Conservation (phyloP, 176 grass and related monocot species). For the Aegilops umbellulata region DNA sequence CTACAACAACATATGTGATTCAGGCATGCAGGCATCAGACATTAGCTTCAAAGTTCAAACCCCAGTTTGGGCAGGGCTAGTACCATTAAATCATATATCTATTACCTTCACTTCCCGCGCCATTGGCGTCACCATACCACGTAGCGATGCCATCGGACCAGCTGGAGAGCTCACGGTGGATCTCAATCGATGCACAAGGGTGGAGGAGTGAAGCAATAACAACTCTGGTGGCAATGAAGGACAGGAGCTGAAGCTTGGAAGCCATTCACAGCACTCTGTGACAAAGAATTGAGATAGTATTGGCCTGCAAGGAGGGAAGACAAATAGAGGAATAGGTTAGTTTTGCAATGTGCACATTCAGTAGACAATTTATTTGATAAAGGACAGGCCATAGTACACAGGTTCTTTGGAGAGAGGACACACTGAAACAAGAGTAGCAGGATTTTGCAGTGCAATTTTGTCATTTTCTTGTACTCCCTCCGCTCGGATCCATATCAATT, state of each 20-base stretch:
- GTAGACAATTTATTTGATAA: background rate
- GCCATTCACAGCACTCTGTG: constrained; percentile 35
- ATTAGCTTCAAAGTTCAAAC: background rate
- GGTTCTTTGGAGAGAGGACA: background rate
- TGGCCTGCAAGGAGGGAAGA: background rate
- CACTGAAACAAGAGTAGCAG: background rate
- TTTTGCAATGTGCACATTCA: background rate
- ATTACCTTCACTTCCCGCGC: constrained; percentile 76
- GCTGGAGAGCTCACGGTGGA: constrained; percentile 40
- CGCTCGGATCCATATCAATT: too few species aligned
- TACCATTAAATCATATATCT: background rate
- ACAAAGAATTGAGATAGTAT: constrained; percentile 7
- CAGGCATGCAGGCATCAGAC: background rate
- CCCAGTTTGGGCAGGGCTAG: background rate
- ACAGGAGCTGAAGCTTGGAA: constrained; percentile 27
- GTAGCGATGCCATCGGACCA: constrained; percentile 62
- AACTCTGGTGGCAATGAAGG: constrained; percentile 6
- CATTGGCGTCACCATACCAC: constrained; percentile 63
- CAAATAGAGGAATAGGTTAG: background rate
- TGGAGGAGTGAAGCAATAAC: constrained; percentile 15
- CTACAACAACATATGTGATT: constrained; percentile 28
- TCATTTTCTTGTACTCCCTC: background rate
- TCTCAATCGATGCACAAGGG: constrained; percentile 14
- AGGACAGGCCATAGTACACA: background rate
- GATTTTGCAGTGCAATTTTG: background rate